These are phyloP conservation scores for Ceratobasidium papillatum DNA, from an alignment of 1,284 basidiomycete species.

Conservation along the genomic window DNA sequence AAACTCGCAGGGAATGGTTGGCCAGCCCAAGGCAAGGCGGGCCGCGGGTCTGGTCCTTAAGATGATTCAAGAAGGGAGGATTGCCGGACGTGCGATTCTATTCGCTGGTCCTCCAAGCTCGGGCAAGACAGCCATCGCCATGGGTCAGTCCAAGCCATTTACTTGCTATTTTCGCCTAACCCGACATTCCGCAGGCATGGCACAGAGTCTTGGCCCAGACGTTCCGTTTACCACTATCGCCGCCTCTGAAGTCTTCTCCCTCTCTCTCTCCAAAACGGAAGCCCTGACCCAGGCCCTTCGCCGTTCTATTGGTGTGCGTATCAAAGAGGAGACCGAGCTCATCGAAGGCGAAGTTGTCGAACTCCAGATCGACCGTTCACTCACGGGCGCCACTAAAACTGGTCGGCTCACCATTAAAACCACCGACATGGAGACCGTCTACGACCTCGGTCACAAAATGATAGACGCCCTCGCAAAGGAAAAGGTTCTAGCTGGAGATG, in stretches of 20 bases:
- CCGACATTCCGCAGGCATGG: constrained; percentile 74
- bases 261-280: constrained; percentile 98
- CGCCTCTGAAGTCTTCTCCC: constrained; percentile 95
- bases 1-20: constrained; percentile 95
- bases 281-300: constrained; percentile 96
- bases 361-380: constrained; percentile 96
- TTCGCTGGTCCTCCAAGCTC: constrained; percentile 97
- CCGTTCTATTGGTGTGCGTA: constrained; percentile 91
- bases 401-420: constrained; percentile 98
- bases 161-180: neutral
- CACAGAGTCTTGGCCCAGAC: constrained; percentile 90
- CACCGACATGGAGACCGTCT: constrained; percentile 99
- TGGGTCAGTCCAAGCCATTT: constrained; percentile 66
- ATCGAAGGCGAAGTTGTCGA: constrained; percentile 99
- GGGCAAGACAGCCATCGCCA: constrained; percentile 96
- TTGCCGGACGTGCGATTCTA: constrained; percentile 93
- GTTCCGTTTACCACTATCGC: constrained; percentile 98
- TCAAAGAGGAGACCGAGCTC: constrained; percentile 97
- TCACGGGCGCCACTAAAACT: constrained; percentile 98
- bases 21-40: constrained; percentile 93
- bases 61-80: constrained; percentile 96
- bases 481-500: constrained; percentile 96
- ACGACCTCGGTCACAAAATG: constrained; percentile 99
- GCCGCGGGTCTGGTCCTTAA: constrained; percentile 97
- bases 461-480: constrained; percentile 97